Evolutionary conservation across 306 rosid species (phyloP), one percentile per base, ranked within the genome.

Genomic region (Cicer bijugum): DNA sequence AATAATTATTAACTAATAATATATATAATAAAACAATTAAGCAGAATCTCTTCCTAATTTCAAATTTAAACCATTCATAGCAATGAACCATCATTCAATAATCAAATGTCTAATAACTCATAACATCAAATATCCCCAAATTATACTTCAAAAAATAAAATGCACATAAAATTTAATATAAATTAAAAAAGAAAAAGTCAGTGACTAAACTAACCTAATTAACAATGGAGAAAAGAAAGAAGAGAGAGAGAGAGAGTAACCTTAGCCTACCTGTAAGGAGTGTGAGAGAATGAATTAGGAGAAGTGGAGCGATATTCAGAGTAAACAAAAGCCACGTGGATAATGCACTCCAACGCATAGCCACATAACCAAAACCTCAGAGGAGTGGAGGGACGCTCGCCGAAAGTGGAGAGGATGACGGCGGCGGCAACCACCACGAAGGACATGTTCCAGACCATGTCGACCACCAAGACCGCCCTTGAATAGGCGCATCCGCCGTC

Each of bases 351-450:
- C 9, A 84, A 61, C 43, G 86, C 84, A 77, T 91, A 87, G 50
- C 90, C 97, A 62, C 72, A 80, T 10, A 91, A 84, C 97, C 97
- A 91, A 6, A 84, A 60, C 75, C 97, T 80, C 65, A 91, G 78
- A 68, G 95, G 97, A 16, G 92, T 87, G 8, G 89, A 78, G 0
- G 97, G 97, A 4, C 80, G 84, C 78, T 91, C 97, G 3, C 9
- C 42, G 55, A 89, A 69, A 1, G 92, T 84, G 23, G 89, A 86
- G 1, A 89, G 69, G 33, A 91, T 90, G 1, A 91, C 97, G 47
- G 75, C 82, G 61, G 86, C 72, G 65, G 95, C 80, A 39, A 86
- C 91, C 11, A 80, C 67, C 2, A 89, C 91, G 78, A 91, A 91
- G 14, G 92, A 85, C 17, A 91, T 73, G 82, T 89, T 89, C 94